These are phyloP conservation scores for Bathelium albidoporum DNA, from an alignment of 495 filamentous ascomycete genomes.

Conservation along the genomic window DNA sequence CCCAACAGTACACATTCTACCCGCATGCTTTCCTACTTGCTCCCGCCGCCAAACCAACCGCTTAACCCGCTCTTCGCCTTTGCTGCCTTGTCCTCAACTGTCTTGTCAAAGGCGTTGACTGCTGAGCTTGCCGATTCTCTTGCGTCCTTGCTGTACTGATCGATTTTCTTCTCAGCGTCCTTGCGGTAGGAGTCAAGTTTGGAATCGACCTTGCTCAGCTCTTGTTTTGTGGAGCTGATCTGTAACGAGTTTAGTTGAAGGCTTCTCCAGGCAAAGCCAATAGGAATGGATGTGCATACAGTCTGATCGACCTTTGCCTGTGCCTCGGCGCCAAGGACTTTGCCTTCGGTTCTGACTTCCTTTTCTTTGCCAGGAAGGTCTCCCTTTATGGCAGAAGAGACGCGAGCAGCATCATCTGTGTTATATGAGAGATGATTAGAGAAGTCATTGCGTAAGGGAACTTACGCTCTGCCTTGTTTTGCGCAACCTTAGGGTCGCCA, in stretches of 20 bases:
- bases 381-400: conserved; percentile 54
- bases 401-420: conserved; percentile 53
- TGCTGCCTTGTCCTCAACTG: conserved; percentile 61
- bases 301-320: conserved; percentile 45
- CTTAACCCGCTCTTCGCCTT: conserved; percentile 71
- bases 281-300: conserved; percentile 28
- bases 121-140: conserved; percentile 23
- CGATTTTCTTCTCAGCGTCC: conserved; percentile 58
- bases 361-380: conserved; percentile 44
- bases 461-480: conserved; percentile 73
- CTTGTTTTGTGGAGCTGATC: conserved; percentile 27
- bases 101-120: conserved; percentile 52
- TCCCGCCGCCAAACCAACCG: conserved; percentile 62
- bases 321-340: conserved; percentile 42
- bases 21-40: too few relatives aligned
- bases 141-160: conserved; percentile 35
- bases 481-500: conserved; percentile 67
- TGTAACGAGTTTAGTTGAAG: conserved; percentile 8
- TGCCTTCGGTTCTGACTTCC: conserved; percentile 42
- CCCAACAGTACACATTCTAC: too few relatives aligned
- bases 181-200: conserved; percentile 49
- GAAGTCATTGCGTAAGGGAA: conserved; percentile 8
- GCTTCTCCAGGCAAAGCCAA: background rate
- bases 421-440: conserved; percentile 12
- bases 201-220: conserved; percentile 40